Percentiles rank a stretch among this genome's conserved stretches.
Evolutionary conservation across 176 grass and related monocot genomes (phyloP).

Genomic region (Stipa capillata): DNA sequence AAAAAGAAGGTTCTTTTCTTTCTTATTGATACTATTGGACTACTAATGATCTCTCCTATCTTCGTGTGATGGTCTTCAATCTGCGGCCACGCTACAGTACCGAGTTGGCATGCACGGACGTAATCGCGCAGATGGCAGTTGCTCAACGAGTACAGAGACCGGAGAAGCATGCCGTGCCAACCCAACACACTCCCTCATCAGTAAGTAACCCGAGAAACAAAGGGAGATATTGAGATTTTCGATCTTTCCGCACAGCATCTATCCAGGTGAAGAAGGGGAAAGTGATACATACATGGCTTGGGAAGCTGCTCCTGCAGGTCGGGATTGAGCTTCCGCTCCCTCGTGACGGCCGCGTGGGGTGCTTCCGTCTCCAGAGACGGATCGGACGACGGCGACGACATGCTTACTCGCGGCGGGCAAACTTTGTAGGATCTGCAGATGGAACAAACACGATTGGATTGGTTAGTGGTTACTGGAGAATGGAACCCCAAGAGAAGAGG

Average conservation of each 20-base stretch:
- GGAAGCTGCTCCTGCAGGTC: slow-evolving; percentile 41
- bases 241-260: background rate
- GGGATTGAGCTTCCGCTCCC: slow-evolving; percentile 47
- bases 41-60: background rate
- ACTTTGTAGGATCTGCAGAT: slow-evolving; percentile 15
- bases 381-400: background rate
- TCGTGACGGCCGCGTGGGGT: slow-evolving; percentile 29
- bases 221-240: background rate
- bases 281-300: slow-evolving; percentile 35
- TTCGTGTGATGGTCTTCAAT: background rate
- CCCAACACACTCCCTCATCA: background rate
- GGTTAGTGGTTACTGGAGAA: background rate
- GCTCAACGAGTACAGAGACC: background rate
- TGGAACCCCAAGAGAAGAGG: background rate
- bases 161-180: background rate
- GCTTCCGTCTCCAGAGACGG: slow-evolving; percentile 40
- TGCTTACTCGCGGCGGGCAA: background rate
- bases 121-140: background rate
- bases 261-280: background rate
- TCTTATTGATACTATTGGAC: background rate
- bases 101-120: background rate
- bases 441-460: background rate
- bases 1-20: background rate
- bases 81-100: too few relatives aligned
- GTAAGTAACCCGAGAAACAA: background rate